Conservation (phyloP, 768 basidiomycete species). For the Boletus insuetus region DNA sequence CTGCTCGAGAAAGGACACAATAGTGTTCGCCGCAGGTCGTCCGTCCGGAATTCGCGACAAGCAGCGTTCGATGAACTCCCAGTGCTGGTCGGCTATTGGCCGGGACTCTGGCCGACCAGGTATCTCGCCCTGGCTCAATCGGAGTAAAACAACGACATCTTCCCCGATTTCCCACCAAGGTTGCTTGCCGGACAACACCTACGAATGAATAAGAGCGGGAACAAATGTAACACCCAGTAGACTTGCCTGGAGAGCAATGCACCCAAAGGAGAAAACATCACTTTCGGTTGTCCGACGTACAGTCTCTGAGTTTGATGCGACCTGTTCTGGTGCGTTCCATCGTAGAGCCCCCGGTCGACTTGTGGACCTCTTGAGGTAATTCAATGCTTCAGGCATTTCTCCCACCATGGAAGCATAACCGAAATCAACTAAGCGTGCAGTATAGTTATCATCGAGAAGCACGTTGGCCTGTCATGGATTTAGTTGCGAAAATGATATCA, state of each 20-base stretch:
- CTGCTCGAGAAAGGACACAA: background rate
- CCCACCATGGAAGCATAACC: constrained; percentile 2
- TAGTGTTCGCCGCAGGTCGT: background rate
- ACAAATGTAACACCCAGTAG: too few relatives aligned
- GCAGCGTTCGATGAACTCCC: background rate
- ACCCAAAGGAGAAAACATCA: constrained; percentile 4
- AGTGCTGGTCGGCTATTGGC: background rate
- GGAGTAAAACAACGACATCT: background rate
- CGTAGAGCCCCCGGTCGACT: background rate
- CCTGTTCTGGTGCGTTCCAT: constrained; percentile 1
- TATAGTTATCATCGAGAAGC: background rate
- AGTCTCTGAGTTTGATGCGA: background rate
- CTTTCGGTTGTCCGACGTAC: background rate
- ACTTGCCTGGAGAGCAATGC: background rate
- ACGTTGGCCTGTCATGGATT: background rate
- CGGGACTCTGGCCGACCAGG: background rate
- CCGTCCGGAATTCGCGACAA: background rate
- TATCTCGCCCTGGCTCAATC: background rate
- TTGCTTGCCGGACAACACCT: background rate
- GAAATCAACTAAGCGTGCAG: constrained; percentile 1
- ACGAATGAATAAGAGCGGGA: background rate
- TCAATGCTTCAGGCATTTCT: background rate
- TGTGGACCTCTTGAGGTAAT: background rate
- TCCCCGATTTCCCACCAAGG: background rate
- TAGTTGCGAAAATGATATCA: background rate